Evolutionary conservation across 352 stramenopile genomes (phyloP).

Genomic region (Phytophthora citrophthora): DNA sequence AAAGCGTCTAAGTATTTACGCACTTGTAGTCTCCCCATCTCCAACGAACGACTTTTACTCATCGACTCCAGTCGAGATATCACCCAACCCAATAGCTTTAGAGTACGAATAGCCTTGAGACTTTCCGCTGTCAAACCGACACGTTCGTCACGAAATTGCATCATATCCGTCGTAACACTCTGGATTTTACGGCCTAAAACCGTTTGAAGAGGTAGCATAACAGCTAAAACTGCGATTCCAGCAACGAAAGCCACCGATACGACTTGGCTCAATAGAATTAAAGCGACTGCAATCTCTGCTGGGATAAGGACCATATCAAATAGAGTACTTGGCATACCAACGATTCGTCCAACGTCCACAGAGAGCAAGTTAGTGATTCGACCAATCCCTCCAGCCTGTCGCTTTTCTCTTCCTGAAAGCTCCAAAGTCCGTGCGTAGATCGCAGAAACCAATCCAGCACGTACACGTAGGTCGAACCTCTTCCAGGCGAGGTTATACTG

Average conservation of each 20-base stretch:
- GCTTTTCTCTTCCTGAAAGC: constrained; percentile 40
- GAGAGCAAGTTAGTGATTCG: constrained; percentile 81
- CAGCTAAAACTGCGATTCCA: constrained; percentile 69
- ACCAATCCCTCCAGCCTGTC: constrained; percentile 50
- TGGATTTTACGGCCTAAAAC: constrained; percentile 82
- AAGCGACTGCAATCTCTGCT: constrained; percentile 73
- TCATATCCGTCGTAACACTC: constrained; percentile 68
- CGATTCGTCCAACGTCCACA: constrained; percentile 76
- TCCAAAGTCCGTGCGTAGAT: constrained; percentile 71
- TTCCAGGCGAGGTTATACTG: constrained; percentile 83
- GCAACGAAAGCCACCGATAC: constrained; percentile 89
- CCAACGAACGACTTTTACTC: constrained; percentile 50
- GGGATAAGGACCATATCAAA: constrained; percentile 87
- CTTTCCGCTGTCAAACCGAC: constrained; percentile 72
- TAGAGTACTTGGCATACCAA: constrained; percentile 71
- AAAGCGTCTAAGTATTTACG: constrained; percentile 91
- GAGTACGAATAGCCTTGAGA: constrained; percentile 71
- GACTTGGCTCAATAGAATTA: constrained; percentile 74
- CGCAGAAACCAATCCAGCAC: constrained; percentile 67
- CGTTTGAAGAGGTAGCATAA: constrained; percentile 90
- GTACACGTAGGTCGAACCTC: constrained; percentile 77
- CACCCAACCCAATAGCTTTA: constrained; percentile 86
- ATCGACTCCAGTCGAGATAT: constrained; percentile 55
- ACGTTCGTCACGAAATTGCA: constrained; percentile 82
- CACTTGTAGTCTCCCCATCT: constrained; percentile 72